Evolutionary conservation across 2,329 filamentous ascomycete species (phyloP).

Genomic region (Beauveria sp.): DNA sequence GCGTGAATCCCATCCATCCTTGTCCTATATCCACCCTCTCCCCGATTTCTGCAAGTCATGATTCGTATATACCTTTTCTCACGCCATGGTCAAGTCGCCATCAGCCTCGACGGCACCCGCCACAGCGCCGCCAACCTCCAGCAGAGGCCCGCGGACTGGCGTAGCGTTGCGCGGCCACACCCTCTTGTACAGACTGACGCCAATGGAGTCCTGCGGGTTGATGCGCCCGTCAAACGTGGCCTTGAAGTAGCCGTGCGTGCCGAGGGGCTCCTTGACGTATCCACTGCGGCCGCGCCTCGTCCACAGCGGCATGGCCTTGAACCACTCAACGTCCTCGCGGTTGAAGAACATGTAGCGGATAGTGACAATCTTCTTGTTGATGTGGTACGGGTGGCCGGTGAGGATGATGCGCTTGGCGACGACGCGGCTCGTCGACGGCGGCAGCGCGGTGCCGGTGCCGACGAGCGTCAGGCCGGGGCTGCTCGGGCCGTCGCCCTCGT

Average conservation of each 20-base stretch:
- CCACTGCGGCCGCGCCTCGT: constrained; percentile 82
- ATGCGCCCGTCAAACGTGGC: constrained; percentile 94
- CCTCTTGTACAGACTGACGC: constrained; percentile 80
- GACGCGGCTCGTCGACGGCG: constrained; percentile 68
- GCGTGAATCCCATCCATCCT: not conserved
- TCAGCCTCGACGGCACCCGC: constrained; percentile 14
- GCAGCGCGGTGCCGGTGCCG: constrained; percentile 78
- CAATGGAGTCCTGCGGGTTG: constrained; percentile 90
- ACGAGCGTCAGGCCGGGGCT: constrained; percentile 60
- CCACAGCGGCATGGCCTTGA: constrained; percentile 93
- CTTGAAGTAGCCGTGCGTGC: constrained; percentile 99
- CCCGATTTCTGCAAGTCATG: not conserved
- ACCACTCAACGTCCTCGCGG: constrained; percentile 90
- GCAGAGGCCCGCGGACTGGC: constrained; percentile 35
- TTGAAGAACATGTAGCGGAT: constrained; percentile 99
- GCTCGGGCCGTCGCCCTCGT: constrained; percentile 34
- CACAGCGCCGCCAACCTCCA: constrained; percentile 25
- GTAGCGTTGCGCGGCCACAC: constrained; percentile 68
- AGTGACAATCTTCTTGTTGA: constrained; percentile 95
- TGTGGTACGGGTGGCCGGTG: constrained; percentile 95
- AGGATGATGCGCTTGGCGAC: constrained; percentile 91
- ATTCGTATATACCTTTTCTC: not conserved
- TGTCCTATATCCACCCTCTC: not conserved
- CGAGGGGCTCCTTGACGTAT: constrained; percentile 87
- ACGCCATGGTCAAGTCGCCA: constrained; percentile 28